These are phyloP conservation scores for Polytolypa hystricis DNA, from an alignment of 2,329 filamentous ascomycete genomes.

Conservation along the genomic window DNA sequence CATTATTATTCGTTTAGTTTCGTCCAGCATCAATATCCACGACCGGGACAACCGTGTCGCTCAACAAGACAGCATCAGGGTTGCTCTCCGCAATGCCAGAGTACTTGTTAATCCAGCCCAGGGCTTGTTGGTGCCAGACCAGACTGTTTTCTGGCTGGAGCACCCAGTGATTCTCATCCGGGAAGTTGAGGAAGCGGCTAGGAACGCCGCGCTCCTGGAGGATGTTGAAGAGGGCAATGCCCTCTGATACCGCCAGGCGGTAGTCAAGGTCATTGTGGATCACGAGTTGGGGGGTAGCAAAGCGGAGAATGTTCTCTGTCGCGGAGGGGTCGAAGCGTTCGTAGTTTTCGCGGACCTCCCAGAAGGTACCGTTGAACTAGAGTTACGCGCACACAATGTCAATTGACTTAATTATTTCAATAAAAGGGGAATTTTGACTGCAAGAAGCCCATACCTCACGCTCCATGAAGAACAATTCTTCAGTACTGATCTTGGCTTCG, in stretches of 20 bases:
- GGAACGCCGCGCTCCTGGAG: slow-evolving; percentile 62
- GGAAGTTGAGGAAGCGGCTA: slow-evolving; percentile 67
- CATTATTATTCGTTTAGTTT: slow-evolving; percentile 2
- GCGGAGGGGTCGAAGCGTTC: slow-evolving; percentile 55
- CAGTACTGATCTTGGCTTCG: slow-evolving; percentile 38
- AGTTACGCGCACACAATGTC: too few species aligned
- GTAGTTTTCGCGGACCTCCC: slow-evolving; percentile 50
- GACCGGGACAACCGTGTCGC: slow-evolving; percentile 24
- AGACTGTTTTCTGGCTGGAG: slow-evolving; percentile 79
- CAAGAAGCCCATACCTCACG: slow-evolving; percentile 26
- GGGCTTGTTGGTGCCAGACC: slow-evolving; percentile 74
- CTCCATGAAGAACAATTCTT: slow-evolving; percentile 43
- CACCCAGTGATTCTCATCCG: slow-evolving; percentile 66
- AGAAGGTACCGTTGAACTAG: slow-evolving; percentile 39
- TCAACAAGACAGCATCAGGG: slow-evolving; percentile 21
- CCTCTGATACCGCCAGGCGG: slow-evolving; percentile 70
- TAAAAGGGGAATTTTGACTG: slow-evolving; percentile 1
- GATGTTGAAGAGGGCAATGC: slow-evolving; percentile 68
- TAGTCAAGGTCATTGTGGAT: slow-evolving; percentile 83
- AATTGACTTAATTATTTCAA: background rate
- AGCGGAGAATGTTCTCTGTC: slow-evolving; percentile 50
- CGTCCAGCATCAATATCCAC: slow-evolving; percentile 14
- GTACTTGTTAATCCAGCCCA: slow-evolving; percentile 57
- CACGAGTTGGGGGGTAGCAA: slow-evolving; percentile 70
- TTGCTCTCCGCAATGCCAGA: slow-evolving; percentile 24